These are phyloP conservation scores for Aspergillus ochraceus DNA, from an alignment of 2,329 filamentous ascomycete species.

Conservation along the genomic window DNA sequence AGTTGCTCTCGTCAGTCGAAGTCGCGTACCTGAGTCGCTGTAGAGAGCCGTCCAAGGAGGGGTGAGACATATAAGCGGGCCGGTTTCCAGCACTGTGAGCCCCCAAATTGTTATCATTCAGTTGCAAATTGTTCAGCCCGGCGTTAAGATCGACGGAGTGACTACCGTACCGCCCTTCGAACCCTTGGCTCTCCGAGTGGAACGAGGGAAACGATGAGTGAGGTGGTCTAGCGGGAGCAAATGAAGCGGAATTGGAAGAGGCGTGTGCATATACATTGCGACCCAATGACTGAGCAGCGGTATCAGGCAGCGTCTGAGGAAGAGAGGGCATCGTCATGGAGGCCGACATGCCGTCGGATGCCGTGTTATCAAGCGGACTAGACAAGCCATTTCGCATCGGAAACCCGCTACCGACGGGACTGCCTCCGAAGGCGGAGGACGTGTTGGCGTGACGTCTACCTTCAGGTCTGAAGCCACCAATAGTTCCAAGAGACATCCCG, in stretches of 20 bases:
- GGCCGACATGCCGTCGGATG: constrained; percentile 29
- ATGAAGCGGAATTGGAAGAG: constrained; percentile 36
- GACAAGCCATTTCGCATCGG: constrained; percentile 32
- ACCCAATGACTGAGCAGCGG: constrained; percentile 24
- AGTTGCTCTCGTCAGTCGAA: constrained; percentile 28
- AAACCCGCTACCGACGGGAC: constrained; percentile 31
- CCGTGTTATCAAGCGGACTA: constrained; percentile 28
- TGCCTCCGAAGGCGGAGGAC: constrained; percentile 29
- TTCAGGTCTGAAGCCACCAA: constrained; percentile 36
- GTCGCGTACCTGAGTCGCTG: constrained; percentile 44
- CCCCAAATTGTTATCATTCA: constrained; percentile 36
- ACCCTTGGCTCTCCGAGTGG: constrained; percentile 39
- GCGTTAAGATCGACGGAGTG: constrained; percentile 32
- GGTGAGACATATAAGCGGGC: constrained; percentile 30
- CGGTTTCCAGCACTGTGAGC: constrained; percentile 30
- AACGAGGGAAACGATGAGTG: constrained; percentile 42
- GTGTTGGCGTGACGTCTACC: constrained; percentile 32
- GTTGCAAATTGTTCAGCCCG: constrained; percentile 35
- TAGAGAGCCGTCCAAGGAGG: constrained; percentile 49
- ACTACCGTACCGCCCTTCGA: constrained; percentile 30
- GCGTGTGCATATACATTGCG: constrained; percentile 33
- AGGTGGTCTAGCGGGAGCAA: constrained; percentile 32
- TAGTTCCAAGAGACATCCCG: constrained; percentile 30
- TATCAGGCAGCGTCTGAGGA: constrained; percentile 29
- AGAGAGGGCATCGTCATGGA: constrained; percentile 32